Percentiles rank a stretch among this genome's conserved stretches.
Conservation (phyloP, 306 rosid genomes). For the Prinsepia uniflora region DNA sequence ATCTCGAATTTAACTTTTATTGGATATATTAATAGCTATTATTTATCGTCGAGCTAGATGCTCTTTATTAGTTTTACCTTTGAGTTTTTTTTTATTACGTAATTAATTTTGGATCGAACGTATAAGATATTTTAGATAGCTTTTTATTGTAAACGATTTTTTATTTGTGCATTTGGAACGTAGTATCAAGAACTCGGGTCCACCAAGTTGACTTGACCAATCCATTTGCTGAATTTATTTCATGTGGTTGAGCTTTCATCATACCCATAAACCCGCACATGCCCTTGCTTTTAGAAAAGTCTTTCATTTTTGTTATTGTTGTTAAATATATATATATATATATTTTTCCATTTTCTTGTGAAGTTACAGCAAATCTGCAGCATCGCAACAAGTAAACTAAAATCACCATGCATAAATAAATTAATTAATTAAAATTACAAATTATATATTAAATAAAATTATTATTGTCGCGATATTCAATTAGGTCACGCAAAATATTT, state of each 20-base stretch:
- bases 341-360: no score
- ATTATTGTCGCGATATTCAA: no score
- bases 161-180: background rate
- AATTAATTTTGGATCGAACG: no score
- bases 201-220: slow-evolving; percentile 1
- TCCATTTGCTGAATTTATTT: no score
- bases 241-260: background rate
- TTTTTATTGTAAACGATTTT: no score
- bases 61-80: background rate
- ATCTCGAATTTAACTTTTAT: background rate
- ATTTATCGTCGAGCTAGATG: background rate
- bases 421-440: no score
- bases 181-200: background rate
- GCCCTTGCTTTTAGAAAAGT: background rate
- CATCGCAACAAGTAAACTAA: no score
- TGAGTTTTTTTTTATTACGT: background rate
- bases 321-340: no score
- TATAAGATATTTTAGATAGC: background rate
- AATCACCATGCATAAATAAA: no score
- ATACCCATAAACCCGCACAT: background rate
- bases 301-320: background rate
- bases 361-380: no score
- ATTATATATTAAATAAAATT: no score
- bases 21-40: background rate
- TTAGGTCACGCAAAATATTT: no score